phyloP scores from a whole-genome alignment of 2,329 filamentous ascomycete species.

The Hymenoscyphus albidus region DNA sequence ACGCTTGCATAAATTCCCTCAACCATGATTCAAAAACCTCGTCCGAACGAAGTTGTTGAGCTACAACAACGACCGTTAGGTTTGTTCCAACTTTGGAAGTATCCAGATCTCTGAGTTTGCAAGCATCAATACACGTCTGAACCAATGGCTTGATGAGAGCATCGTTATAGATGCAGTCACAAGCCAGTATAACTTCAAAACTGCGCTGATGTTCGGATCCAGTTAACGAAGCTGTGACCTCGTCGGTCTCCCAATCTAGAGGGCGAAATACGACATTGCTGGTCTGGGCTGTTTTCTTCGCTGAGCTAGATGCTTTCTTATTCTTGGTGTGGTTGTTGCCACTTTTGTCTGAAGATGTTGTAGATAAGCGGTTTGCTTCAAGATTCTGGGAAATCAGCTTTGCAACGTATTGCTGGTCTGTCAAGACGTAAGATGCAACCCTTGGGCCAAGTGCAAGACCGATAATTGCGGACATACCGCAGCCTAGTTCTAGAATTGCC shows the following conservation, averaged over 20 bases:
- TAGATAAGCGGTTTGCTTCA: constrained; percentile 28
- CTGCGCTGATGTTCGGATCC: constrained; percentile 35
- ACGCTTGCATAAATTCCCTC: constrained; percentile 59
- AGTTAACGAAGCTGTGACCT: constrained; percentile 43
- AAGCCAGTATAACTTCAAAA: constrained; percentile 75
- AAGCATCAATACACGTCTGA: constrained; percentile 74
- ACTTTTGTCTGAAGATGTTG: constrained; percentile 14
- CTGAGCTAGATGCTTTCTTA: constrained; percentile 17
- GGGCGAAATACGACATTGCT: constrained; percentile 52
- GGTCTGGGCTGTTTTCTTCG: not conserved
- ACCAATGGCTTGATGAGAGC: constrained; percentile 77
- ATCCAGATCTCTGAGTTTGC: constrained; percentile 49
- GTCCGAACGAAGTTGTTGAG: constrained; percentile 81
- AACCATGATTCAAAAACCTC: constrained; percentile 86
- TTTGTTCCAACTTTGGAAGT: constrained; percentile 17
- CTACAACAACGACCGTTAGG: constrained; percentile 73
- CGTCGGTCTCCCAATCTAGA: constrained; percentile 79
- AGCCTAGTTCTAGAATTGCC: constrained; percentile 76
- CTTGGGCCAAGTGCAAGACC: constrained; percentile 62
- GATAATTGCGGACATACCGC: constrained; percentile 78
- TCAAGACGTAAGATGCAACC: constrained; percentile 66
- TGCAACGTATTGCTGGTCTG: constrained; percentile 83
- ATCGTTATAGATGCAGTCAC: constrained; percentile 96
- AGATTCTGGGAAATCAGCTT: constrained; percentile 76
- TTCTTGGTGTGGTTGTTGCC: constrained; percentile 26